Percentiles rank a stretch among this genome's conserved stretches.
Conservation (phyloP, 106 monocot species). For the Dendrobium huoshanense region DNA sequence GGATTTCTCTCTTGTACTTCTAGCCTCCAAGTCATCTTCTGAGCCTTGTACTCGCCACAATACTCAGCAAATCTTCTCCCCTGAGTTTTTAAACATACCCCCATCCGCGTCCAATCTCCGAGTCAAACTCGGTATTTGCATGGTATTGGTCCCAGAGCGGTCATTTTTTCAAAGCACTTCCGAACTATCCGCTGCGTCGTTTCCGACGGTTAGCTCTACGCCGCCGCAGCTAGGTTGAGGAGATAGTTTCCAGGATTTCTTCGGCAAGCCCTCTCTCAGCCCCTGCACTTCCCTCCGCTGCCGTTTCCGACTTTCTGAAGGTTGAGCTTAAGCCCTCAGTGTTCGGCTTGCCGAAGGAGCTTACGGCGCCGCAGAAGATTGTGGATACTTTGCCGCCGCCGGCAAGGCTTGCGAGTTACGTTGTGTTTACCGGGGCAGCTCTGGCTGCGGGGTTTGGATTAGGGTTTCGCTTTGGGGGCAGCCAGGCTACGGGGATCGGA, state of each 20-base stretch:
- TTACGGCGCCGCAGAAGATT: slow-evolving; percentile 43
- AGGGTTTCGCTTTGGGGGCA: slow-evolving; percentile 45
- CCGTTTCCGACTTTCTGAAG: neutral
- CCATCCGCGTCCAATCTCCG: neutral
- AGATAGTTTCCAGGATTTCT: no score
- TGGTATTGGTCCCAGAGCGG: no score
- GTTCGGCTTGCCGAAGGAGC: slow-evolving; percentile 50
- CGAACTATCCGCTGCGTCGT: no score
- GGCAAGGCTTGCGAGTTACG: slow-evolving; percentile 50
- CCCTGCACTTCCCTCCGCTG: neutral
- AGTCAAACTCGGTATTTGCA: no score
- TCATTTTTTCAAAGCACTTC: no score
- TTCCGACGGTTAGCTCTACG: no score
- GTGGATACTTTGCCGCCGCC: slow-evolving; percentile 51
- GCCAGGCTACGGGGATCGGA: slow-evolving; percentile 29
- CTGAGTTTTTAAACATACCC: neutral
- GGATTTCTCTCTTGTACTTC: neutral
- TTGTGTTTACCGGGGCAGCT: slow-evolving; percentile 50
- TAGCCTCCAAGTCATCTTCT: neutral
- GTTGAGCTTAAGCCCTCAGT: slow-evolving; percentile 15
- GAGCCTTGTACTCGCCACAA: no score
- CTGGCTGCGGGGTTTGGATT: slow-evolving; percentile 61
- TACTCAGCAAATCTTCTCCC: neutral
- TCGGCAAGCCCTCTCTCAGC: neutral
- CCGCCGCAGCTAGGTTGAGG: no score